A percentile compares a stretch with the other conserved stretches of the same genome.
These are phyloP conservation scores for Mycena alexandri DNA, from an alignment of 768 basidiomycete species.

Conservation along the genomic window DNA sequence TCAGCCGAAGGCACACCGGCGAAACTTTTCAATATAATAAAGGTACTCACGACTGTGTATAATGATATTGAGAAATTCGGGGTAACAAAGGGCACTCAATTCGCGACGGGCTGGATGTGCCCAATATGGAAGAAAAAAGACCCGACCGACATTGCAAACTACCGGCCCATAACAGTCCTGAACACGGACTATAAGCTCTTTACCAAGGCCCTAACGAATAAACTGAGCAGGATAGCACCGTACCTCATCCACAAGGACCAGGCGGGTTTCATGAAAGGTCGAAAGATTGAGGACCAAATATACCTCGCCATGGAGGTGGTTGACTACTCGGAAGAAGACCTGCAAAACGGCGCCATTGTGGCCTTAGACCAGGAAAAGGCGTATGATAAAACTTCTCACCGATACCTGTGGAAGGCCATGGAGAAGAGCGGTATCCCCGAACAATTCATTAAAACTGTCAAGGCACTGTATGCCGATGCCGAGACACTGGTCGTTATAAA, in stretches of 20 bases:
- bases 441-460: not conserved
- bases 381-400: not conserved
- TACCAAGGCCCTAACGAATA: not conserved
- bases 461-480: no score
- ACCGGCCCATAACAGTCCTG: not conserved
- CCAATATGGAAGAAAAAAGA: constrained; percentile 4
- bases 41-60: not conserved
- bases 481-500: no score
- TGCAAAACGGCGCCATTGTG: not conserved
- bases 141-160: not conserved
- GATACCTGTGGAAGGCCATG: constrained; percentile 1
- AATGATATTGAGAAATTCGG: not conserved
- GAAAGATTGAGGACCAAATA: constrained; percentile 2
- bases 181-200: constrained; percentile 5
- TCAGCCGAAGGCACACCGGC: no score
- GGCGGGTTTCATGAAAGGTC: constrained; percentile 4
- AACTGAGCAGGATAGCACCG: not conserved
- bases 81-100: not conserved
- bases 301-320: not conserved
- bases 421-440: not conserved
- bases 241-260: not conserved
- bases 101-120: constrained; percentile 1
- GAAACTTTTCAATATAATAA: not conserved
- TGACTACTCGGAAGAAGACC: not conserved
- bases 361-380: no score